phyloP scores from a whole-genome alignment of 176 grass and related monocot genomes.

The Canna indica region DNA sequence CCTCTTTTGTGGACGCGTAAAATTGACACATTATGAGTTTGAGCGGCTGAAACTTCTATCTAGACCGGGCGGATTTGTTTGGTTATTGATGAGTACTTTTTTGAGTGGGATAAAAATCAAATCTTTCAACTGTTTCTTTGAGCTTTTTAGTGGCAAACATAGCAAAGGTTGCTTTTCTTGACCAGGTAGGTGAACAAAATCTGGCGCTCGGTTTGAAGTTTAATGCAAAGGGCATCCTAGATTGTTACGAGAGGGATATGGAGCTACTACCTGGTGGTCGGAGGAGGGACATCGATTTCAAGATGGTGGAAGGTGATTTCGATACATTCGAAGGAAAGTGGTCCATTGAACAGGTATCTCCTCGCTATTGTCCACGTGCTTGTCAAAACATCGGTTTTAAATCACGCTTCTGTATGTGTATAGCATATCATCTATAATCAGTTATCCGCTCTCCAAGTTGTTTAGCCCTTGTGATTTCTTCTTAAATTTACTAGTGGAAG shows the following conservation, averaged over 20 bases:
- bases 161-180: not conserved
- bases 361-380: not conserved
- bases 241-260: constrained; percentile 73
- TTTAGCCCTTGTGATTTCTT: not conserved
- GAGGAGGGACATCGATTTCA: constrained; percentile 65
- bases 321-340: constrained; percentile 67
- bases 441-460: not conserved
- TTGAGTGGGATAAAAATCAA: not conserved
- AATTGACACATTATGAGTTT: not conserved
- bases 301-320: constrained; percentile 88
- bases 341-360: constrained; percentile 60
- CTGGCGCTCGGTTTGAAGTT: constrained; percentile 74
- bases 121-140: not conserved
- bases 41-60: constrained; percentile 1
- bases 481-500: not conserved
- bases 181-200: constrained; percentile 67
- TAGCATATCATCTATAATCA: not conserved
- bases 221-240: constrained; percentile 68
- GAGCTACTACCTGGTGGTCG: constrained; percentile 26
- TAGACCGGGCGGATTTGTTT: not conserved
- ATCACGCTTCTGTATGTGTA: not conserved
- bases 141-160: not conserved
- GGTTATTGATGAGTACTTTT: not conserved
- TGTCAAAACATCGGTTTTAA: not conserved
- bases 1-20: too few species aligned